A percentile compares a stretch with the other conserved stretches of the same genome.
phyloP scores from a whole-genome alignment of 345 rosid species.

The Salix suchowensis region DNA sequence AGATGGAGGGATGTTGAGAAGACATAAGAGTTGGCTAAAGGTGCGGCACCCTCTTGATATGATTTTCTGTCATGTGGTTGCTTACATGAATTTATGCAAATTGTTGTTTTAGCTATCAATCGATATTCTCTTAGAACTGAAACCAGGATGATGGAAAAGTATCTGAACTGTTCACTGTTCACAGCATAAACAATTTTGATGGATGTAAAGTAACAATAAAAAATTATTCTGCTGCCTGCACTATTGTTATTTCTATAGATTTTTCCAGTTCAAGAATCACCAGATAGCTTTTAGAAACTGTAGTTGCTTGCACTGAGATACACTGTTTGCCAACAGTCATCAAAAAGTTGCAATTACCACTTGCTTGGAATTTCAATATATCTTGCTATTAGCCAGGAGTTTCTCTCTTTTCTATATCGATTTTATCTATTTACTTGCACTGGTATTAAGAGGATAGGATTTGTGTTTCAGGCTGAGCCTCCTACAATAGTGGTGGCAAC shows the following conservation, averaged over 20 bases:
- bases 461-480: slow-evolving; percentile 79
- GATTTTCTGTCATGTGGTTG: background rate
- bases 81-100: background rate
- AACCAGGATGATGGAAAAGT: no score
- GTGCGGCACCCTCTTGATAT: slow-evolving; percentile 19
- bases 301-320: background rate
- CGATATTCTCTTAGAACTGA: no score
- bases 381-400: background rate
- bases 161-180: background rate
- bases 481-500: slow-evolving; percentile 85
- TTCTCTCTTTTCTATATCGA: background rate
- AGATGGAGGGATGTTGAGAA: slow-evolving; percentile 77
- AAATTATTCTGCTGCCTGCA: background rate
- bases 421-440: background rate
- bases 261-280: background rate
- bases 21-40: slow-evolving; percentile 95
- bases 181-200: no score
- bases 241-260: background rate
- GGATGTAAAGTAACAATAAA: no score
- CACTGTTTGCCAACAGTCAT: no score
- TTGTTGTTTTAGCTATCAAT: background rate
- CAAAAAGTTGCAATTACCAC: background rate
- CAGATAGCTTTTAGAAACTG: background rate
- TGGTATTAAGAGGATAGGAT: background rate
- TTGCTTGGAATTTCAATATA: background rate